phyloP scores from a whole-genome alignment of 257 asterid genomes.

The Eucommia ulmoides region DNA sequence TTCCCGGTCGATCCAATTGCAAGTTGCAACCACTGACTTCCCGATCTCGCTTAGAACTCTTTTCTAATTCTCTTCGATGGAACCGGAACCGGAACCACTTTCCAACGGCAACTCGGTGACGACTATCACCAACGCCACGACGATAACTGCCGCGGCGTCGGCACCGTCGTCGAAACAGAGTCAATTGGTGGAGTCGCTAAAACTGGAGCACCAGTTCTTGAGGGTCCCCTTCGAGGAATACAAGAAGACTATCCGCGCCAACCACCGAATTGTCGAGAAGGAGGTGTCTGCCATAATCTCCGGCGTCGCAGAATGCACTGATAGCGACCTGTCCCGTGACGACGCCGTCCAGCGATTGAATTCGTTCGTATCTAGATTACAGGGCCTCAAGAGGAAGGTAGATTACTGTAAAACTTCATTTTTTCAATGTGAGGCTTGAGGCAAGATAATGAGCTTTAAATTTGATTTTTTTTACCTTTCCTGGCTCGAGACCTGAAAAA shows the following conservation, averaged over 20 bases:
- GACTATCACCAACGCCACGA: not conserved
- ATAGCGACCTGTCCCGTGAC: not conserved
- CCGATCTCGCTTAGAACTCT: too few species aligned
- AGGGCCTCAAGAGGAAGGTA: slow-evolving; percentile 2
- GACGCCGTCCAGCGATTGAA: not conserved
- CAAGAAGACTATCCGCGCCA: not conserved
- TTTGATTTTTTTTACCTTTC: too few species aligned
- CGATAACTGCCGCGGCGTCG: not conserved
- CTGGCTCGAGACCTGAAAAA: too few species aligned
- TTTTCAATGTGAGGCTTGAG: too few species aligned
- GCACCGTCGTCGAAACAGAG: slow-evolving; percentile 1
- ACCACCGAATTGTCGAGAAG: slow-evolving; percentile 1
- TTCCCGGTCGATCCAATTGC: too few species aligned
- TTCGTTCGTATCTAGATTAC: not conserved
- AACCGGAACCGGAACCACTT: not conserved
- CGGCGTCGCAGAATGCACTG: not conserved
- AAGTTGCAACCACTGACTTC: too few species aligned
- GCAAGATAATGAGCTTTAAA: too few species aligned
- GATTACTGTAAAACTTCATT: too few species aligned
- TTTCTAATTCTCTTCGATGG: too few species aligned
- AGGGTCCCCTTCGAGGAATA: not conserved
- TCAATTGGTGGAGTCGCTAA: not conserved
- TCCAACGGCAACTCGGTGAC: not conserved
- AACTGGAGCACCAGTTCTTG: not conserved
- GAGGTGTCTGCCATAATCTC: not conserved